Percentiles rank a stretch among this genome's conserved stretches.
Conservation (phyloP, 148 eudicot genomes). For the Beta vulgaris region DNA sequence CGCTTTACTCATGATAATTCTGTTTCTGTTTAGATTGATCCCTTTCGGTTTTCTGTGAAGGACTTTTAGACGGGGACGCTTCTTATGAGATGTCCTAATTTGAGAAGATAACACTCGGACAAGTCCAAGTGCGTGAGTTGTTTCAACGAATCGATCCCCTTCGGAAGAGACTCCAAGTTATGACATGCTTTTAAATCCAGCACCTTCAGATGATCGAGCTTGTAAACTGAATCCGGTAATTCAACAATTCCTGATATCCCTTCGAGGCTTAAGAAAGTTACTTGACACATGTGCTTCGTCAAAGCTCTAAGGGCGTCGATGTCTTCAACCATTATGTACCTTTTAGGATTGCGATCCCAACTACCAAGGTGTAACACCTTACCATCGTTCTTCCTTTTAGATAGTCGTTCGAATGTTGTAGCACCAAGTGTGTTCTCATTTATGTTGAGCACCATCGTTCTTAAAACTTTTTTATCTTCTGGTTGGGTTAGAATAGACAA, state of each 20-base stretch:
- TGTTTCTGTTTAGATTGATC: no score
- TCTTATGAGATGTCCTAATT: no score
- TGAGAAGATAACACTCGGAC: constrained; percentile 18
- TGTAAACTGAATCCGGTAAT: constrained; percentile 16
- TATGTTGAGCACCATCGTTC: constrained; percentile 1
- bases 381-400: neutral
- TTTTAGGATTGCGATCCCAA: neutral
- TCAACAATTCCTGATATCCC: constrained; percentile 15
- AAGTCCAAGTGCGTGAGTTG: constrained; percentile 20
- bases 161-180: constrained; percentile 7
- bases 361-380: constrained; percentile 12
- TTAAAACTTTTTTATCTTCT: neutral
- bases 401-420: neutral
- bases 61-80: no score
- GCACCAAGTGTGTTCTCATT: neutral
- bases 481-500: neutral
- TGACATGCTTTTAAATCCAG: constrained; percentile 20
- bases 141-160: neutral
- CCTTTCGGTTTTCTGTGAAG: no score
- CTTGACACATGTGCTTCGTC: neutral
- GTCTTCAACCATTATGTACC: neutral
- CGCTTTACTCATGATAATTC: no score
- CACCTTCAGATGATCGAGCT: constrained; percentile 12
- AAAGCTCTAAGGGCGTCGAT: neutral
- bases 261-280: constrained; percentile 12